Conservation (phyloP, 2,329 filamentous ascomycete genomes). For the Nemania serpens region DNA sequence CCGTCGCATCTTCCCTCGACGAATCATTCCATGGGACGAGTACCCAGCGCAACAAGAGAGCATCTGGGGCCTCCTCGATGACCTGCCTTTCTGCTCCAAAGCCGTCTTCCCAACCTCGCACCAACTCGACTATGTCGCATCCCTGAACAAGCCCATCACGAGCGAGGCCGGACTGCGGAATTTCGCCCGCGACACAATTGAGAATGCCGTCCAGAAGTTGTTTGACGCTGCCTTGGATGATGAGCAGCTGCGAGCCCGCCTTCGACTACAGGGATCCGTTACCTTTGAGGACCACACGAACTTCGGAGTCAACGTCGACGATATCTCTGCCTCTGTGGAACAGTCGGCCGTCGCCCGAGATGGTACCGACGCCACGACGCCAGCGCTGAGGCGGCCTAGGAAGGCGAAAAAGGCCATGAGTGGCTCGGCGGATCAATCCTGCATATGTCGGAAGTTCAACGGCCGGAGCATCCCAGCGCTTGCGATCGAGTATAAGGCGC, state of each 20-base stretch:
- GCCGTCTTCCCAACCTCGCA: conserved; percentile 40
- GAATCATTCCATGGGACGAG: conserved; percentile 44
- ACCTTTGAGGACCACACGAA: conserved; percentile 47
- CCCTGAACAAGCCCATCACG: conserved; percentile 40
- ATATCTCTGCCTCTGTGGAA: conserved; percentile 7
- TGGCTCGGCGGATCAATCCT: no score
- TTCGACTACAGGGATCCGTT: conserved; percentile 43
- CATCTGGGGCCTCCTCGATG: conserved; percentile 39
- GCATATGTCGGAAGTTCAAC: no score
- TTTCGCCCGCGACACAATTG: conserved; percentile 43
- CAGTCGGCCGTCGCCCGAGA: no score
- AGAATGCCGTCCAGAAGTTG: conserved; percentile 44
- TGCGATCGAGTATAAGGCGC: conserved; percentile 43
- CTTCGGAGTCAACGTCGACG: conserved; percentile 37
- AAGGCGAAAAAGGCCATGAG: no score
- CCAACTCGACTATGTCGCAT: conserved; percentile 43
- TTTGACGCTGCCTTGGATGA: conserved; percentile 39
- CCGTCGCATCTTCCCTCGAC: conserved; percentile 42
- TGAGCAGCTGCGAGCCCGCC: conserved; percentile 32
- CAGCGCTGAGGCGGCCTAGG: no score
- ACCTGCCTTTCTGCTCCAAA: conserved; percentile 36
- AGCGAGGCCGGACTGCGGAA: no score
- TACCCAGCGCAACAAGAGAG: conserved; percentile 40
- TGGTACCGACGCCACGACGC: no score
- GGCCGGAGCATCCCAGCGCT: conserved; percentile 23